Conservation (phyloP, 2,329 filamentous ascomycete genomes). For the Pseudogymnoascus sp. region DNA sequence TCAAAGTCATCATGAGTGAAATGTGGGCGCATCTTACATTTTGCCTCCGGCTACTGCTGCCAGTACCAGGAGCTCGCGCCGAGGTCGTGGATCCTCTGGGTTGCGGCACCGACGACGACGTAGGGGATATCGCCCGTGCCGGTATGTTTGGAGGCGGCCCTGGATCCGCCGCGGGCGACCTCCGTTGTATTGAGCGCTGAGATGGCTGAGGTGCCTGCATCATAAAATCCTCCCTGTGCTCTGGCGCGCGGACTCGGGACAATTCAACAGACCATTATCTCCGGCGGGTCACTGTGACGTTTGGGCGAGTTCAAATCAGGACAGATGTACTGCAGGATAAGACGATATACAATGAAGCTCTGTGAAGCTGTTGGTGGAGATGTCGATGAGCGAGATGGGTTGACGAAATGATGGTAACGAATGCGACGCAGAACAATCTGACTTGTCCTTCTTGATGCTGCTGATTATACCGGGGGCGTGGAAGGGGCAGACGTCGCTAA, state of each 20-base stretch:
- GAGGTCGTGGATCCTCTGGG: conserved; percentile 60
- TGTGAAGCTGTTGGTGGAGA: not conserved
- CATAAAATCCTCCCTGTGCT: conserved; percentile 13
- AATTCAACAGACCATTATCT: conserved; percentile 5
- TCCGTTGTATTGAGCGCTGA: conserved; percentile 50
- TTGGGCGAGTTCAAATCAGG: not conserved
- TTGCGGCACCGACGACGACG: conserved; percentile 37
- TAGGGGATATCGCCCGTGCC: conserved; percentile 52
- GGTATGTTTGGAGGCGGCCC: conserved; percentile 50
- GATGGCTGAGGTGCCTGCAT: conserved; percentile 48
- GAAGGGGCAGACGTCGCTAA: conserved; percentile 7
- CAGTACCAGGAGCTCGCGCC: conserved; percentile 47
- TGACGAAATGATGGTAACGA: not conserved
- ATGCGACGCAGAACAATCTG: conserved; percentile 1
- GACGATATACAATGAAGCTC: not conserved
- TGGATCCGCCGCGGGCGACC: conserved; percentile 56
- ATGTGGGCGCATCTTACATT: conserved; percentile 44
- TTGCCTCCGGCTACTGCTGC: conserved; percentile 42
- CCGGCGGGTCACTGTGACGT: not conserved
- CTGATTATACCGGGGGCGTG: not conserved
- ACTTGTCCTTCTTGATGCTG: not conserved
- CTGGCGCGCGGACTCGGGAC: conserved; percentile 2
- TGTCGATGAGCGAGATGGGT: not conserved
- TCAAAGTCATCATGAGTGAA: not conserved
- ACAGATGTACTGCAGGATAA: not conserved